Evolutionary conservation across 805 yeast genomes (phyloP), one percentile per base, ranked within the genome.

Genomic region (Lachancea nothofagi): DNA sequence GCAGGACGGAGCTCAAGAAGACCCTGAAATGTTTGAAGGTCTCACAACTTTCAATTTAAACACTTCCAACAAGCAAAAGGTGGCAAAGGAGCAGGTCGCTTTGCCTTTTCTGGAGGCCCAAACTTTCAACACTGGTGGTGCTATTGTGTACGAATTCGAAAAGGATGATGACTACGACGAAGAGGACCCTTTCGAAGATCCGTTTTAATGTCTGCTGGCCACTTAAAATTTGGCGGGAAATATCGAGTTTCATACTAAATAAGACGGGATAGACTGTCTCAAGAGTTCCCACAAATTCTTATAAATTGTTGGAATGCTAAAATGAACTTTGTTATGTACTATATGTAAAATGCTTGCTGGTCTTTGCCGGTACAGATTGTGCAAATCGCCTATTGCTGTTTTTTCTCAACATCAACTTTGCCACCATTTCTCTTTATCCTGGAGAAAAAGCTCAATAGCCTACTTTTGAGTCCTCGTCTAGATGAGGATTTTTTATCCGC

Each of bases 131-230:
- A 66, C 75, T 36, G 96, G 95, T 39, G 96, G 97, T 14, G 97
- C 98, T 1, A 89, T 93, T 49, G 95, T 90, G 3, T 90, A 90
- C 56, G 93, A 93, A 56, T 93, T 80, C 57, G 97, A 93, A 54
- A 86, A 89, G 56, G 97, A 90, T 60, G 98, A 90, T 59, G 98
- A 90, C 61, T 90, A 89, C 56, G 98, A 90, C 55, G 98, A 90
- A 59, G 97, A 93, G 52, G 98, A 90, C 62, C 97, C 97, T 0
- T 90, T 80, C 55, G 98, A 90, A 58, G 97, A 90, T 56, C 97
- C 97, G 5, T 88, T 87, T 55, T 88, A 62, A 29, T n/a, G n/a
- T n/a, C 12, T 23, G 8, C 8, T 23, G 29, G 13, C 22, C 21
- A 12, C 21, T 21, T n/a, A n/a, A n/a, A n/a, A n/a, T n/a, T n/a